Percentiles rank a stretch among this genome's conserved stretches.
Conservation (phyloP, 352 stramenopile species). For the Chrysophaeum taylorii region DNA sequence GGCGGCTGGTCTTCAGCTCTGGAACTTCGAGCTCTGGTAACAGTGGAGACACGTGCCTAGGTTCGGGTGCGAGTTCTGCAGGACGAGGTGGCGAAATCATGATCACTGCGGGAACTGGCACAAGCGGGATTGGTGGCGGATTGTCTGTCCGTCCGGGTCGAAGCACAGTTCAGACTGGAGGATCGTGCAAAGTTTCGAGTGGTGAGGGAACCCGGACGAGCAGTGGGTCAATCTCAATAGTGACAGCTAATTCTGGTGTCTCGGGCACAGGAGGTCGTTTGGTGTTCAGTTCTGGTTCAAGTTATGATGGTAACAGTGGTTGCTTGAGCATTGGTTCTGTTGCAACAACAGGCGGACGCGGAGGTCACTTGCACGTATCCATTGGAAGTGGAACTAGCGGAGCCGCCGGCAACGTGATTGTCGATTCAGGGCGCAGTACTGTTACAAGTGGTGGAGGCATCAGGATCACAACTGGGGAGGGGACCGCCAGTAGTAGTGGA, state of each 20-base stretch:
- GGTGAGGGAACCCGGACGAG: background rate
- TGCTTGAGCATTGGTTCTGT: background rate
- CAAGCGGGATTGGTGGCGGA: constrained; percentile 14
- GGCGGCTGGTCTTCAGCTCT: background rate
- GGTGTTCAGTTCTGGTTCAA: background rate
- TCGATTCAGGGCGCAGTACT: background rate
- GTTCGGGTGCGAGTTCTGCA: constrained; percentile 9
- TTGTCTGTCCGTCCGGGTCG: too few relatives aligned
- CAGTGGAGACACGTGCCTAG: constrained; percentile 19
- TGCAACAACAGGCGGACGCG: background rate
- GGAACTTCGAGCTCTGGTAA: background rate
- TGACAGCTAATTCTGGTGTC: background rate
- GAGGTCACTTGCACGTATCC: background rate
- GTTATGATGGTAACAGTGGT: background rate
- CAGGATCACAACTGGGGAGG: background rate
- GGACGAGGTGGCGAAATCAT: constrained; percentile 20
- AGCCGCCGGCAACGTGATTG: background rate
- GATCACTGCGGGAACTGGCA: constrained; percentile 29
- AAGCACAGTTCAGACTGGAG: too few relatives aligned
- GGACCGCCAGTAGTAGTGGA: background rate
- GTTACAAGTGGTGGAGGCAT: too few relatives aligned
- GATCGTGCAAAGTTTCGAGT: too few relatives aligned
- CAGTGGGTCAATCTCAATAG: background rate
- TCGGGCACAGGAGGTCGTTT: background rate
- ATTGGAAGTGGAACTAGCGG: background rate